phyloP scores from a whole-genome alignment of 2,329 filamentous ascomycete species.

The Ceratocystis cacaofunesta region DNA sequence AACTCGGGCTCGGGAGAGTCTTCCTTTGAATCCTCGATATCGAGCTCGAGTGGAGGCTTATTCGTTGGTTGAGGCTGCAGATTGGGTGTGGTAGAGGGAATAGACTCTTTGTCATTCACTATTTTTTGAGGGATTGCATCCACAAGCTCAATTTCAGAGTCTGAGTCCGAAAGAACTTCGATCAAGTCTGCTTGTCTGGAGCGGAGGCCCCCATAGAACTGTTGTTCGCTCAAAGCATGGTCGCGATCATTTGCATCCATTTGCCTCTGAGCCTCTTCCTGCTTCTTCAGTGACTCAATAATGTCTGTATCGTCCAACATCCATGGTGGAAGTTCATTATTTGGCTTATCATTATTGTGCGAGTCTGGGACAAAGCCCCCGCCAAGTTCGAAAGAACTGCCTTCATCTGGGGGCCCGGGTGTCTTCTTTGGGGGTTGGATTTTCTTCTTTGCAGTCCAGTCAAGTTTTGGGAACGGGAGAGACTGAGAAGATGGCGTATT shows the following conservation, averaged over 20 bases:
- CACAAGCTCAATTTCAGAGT: constrained; percentile 42
- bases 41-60: not conserved
- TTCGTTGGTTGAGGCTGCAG: not conserved
- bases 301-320: constrained; percentile 52
- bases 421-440: not conserved
- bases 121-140: constrained; percentile 23
- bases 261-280: constrained; percentile 39
- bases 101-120: not conserved
- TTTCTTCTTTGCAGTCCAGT: constrained; percentile 29
- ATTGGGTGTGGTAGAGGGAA: not conserved
- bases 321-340: constrained; percentile 59
- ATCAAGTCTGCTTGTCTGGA: constrained; percentile 38
- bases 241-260: constrained; percentile 51
- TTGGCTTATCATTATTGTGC: constrained; percentile 29
- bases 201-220: constrained; percentile 11
- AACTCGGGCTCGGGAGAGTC: constrained; percentile 9
- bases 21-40: constrained; percentile 3
- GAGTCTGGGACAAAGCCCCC: constrained; percentile 8
- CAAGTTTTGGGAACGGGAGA: constrained; percentile 78
- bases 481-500: constrained; percentile 52
- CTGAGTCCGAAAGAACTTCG: constrained; percentile 42
- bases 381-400: not conserved
- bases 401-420: not conserved
- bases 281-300: constrained; percentile 44
- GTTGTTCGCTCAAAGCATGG: constrained; percentile 40